phyloP scores from a whole-genome alignment of 129 eudicot genomes.

The Solidago caesia region DNA sequence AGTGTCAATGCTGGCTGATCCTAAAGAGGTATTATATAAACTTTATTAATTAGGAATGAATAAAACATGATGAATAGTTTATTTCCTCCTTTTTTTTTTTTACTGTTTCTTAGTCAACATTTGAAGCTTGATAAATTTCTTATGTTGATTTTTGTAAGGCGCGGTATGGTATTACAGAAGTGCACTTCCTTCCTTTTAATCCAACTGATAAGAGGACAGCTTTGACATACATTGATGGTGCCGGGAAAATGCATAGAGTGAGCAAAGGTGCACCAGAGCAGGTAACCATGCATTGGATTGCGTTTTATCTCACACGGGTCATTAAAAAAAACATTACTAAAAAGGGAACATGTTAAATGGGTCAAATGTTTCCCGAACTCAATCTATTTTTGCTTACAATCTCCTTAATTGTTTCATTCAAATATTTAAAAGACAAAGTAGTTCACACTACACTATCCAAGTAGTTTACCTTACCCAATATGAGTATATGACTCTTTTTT shows the following conservation, averaged over 20 bases:
- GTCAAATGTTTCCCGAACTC: neutral
- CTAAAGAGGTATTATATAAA: constrained; percentile 48
- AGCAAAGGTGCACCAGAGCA: constrained; percentile 69
- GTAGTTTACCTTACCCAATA: neutral
- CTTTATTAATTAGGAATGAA: neutral
- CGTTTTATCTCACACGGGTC: neutral
- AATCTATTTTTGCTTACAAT: neutral
- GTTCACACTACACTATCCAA: neutral
- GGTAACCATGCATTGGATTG: constrained; percentile 31
- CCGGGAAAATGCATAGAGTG: constrained; percentile 57
- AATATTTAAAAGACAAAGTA: neutral
- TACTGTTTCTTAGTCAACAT: neutral
- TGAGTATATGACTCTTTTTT: neutral
- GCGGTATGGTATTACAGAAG: constrained; percentile 49
- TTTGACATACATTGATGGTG: constrained; percentile 45
- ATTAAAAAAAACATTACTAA: neutral
- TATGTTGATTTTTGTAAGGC: constrained; percentile 28
- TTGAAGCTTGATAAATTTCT: constrained; percentile 12
- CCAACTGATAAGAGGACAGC: constrained; percentile 59
- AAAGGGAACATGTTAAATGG: neutral
- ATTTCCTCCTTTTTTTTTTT: neutral
- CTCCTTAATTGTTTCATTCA: neutral
- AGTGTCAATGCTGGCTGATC: constrained; percentile 56
- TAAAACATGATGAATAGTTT: neutral
- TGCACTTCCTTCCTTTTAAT: constrained; percentile 57